Evolutionary conservation across 2,329 filamentous ascomycete genomes (phyloP), one percentile per base, ranked within the genome.

Genomic region (Nemania serpens): DNA sequence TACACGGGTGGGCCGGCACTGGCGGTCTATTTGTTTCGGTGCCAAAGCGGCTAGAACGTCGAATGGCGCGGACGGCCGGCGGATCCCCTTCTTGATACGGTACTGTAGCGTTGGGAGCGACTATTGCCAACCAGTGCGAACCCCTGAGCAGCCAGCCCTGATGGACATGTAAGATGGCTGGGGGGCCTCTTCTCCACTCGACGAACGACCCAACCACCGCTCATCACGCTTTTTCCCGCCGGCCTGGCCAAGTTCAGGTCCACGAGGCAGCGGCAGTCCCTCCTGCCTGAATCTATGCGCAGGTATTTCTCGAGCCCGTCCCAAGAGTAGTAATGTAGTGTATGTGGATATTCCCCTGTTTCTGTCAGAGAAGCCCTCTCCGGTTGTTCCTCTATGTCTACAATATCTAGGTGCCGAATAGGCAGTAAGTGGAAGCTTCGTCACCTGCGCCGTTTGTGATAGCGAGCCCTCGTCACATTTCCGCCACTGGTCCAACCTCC

Each of bases 1-100:
- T 73, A 71, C 70, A 55, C 48, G 22, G 51, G 69, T 70, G 70
- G 70, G 49, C 6, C 59, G 42, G 33, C 39, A 18, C 47, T 46
- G 39, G 69, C 54, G 59, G 60, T 66, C 54, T 72, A 69, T 72
- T 72, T 72, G 70, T 71, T 58, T 51, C 46, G 42, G 39, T 37
- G 62, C 64, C 25, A 65, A 69, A 68, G 56, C 36, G 59, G 68
- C 54, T 65, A 69, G 68, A 43, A 2, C 33, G 20, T 20, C 54
- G n/a, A 2, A 63, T 59, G 51, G 52, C 59, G 53, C 20, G 2
- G 54, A 20, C 39, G 49, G 17, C 53, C n/a, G 5, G 29, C 39
- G 48, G 15, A 25, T 47, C 47, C 20, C 25, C 25, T 29, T 29
- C 25, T 29, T 29, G 4, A 25, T 22, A 18, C 42, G 22, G 10